Evolutionary conservation across 495 filamentous ascomycete species (phyloP), one percentile per base, ranked within the genome.

Genomic region (Aspergillus sclerotiicarbonarius): DNA sequence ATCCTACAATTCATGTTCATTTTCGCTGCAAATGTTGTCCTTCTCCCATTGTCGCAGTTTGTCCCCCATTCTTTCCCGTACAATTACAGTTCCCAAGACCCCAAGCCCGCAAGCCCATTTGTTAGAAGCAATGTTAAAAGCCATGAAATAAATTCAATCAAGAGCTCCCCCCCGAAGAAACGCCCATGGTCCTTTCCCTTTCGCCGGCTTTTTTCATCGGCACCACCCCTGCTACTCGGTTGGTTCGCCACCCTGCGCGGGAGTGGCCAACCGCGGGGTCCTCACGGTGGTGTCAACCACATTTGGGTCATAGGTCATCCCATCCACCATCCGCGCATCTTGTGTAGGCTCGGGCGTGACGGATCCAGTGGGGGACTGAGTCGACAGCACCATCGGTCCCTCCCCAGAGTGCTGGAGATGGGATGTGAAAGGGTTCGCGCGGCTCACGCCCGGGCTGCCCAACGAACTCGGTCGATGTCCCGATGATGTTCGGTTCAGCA

Each of bases 301-400:
- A 57, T 78, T 75, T 31, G 72, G 56, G 62, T 84, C 82, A 62
- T 80, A 83, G 21, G 80, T 83, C 74, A 84, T 78, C 3, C 81
- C 78, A 69, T 83, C 77, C 19, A 84, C 67, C 73, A 82, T 74
- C 31, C 76, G 73, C 35, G 77, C 78, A 70, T 82, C 76, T 32
- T 74, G 71, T 19, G 69, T 51, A 6, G 74, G 71, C 55, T 76
- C 76, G 0, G 76, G 72, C 2, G 73, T 76, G 50, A 57, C 65
- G 19, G 76, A 77, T 18, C 72, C 72, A 16, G 72, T 69, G 12
- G 74, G 67, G 0, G 73, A 73, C 43, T 66, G 54, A 8, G 69
- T 63, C 18, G 58, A 41, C 8, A 51, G 57, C 29, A 61, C 57
- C 64, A 73, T 71, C 2, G 71, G 60, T 13, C 62, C 66, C n/a